phyloP scores from a whole-genome alignment of 225 moss, liverwort and hornwort genomes.

The Marchantia polymorpha region DNA sequence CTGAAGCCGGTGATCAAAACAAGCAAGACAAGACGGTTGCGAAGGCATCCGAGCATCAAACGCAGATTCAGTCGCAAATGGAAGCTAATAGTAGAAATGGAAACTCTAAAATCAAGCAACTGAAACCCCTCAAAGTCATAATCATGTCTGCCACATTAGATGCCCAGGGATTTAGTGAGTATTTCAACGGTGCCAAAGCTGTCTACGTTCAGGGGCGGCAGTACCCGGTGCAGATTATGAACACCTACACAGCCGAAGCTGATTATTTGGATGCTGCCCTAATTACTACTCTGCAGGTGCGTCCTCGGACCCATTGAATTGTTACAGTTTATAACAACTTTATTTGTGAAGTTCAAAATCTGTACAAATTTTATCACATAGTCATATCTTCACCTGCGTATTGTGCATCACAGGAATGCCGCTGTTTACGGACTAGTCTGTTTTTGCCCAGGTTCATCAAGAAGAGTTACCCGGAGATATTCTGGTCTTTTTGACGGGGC shows the following conservation, averaged over 20 bases:
- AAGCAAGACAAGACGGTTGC: not conserved
- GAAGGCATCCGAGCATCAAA: not conserved
- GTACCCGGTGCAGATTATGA: constrained; percentile 74
- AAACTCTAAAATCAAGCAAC: constrained; percentile 26
- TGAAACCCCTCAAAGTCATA: constrained; percentile 66
- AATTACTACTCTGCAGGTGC: constrained; percentile 86
- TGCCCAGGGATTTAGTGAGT: constrained; percentile 78
- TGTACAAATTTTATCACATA: no score
- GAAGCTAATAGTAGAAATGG: constrained; percentile 15
- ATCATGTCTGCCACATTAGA: constrained; percentile 98
- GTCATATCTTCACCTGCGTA: not conserved
- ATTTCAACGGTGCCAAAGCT: constrained; percentile 76
- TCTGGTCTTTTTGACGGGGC: constrained; percentile 88
- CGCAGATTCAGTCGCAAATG: not conserved
- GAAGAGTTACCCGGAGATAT: constrained; percentile 89
- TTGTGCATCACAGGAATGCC: not conserved
- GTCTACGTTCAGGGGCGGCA: constrained; percentile 93
- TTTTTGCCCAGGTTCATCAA: constrained; percentile 61
- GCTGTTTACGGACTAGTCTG: not conserved
- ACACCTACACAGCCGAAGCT: constrained; percentile 89
- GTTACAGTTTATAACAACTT: not conserved
- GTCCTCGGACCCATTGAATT: not conserved
- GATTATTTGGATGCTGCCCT: constrained; percentile 97
- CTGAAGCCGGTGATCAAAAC: constrained; percentile 2
- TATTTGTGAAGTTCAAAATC: no score